These are phyloP conservation scores for Biancaea sappan DNA, from an alignment of 306 rosid genomes.

Conservation along the genomic window DNA sequence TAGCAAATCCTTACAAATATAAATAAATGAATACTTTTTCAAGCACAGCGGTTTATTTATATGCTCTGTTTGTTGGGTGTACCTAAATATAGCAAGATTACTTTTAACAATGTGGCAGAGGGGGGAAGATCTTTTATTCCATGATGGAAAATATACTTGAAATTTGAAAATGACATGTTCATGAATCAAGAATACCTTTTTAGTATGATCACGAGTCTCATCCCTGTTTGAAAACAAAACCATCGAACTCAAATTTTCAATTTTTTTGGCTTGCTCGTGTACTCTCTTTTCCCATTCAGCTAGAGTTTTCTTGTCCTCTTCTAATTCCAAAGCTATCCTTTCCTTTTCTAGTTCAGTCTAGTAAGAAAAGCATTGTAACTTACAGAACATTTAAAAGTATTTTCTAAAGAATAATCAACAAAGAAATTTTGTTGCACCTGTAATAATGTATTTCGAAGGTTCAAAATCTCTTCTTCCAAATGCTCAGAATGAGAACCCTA, in stretches of 20 bases:
- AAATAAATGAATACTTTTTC: conserved; percentile 1
- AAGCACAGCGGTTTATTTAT: background rate
- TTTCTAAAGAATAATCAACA: conserved; percentile 26
- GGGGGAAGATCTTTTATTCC: background rate
- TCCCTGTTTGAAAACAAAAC: conserved; percentile 89
- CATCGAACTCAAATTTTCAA: conserved; percentile 90
- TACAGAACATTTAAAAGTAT: conserved; percentile 31
- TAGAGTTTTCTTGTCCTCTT: conserved; percentile 90
- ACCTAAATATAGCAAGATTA: conserved; percentile 7
- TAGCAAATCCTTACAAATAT: background rate
- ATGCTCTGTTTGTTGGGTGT: conserved; percentile 6
- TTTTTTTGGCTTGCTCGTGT: conserved; percentile 87
- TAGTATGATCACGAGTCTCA: conserved; percentile 59
- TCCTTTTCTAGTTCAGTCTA: conserved; percentile 95
- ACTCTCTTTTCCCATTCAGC: conserved; percentile 90
- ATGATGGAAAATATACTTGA: conserved; percentile 3
- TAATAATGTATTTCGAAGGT: conserved; percentile 83
- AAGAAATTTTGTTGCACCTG: conserved; percentile 53
- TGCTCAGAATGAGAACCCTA: conserved; percentile 98
- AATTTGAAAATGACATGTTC: background rate
- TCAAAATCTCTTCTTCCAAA: conserved; percentile 77
- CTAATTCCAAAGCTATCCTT: conserved; percentile 94
- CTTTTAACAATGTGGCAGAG: background rate
- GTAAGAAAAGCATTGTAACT: conserved; percentile 28
- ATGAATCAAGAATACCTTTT: conserved; percentile 57